Percentiles rank a stretch among this genome's conserved stretches.
Conservation (phyloP, 768 basidiomycete genomes). For the Termitomyces sp. region DNA sequence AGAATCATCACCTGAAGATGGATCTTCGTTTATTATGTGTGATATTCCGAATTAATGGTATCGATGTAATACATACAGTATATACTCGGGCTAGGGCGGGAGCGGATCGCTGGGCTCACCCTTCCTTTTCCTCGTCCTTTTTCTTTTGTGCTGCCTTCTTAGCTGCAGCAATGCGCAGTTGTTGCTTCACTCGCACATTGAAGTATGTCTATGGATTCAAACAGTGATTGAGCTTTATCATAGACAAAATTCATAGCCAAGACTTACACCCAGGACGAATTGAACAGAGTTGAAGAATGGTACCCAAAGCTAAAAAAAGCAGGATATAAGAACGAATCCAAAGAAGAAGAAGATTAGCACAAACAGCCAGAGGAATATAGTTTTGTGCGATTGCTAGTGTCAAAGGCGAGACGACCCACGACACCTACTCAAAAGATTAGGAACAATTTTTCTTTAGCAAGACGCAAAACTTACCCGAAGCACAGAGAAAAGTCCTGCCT, state of each 20-base stretch:
- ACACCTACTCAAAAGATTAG: conserved; percentile 43
- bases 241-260: background rate
- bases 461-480: conserved; percentile 47
- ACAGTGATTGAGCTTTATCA: background rate
- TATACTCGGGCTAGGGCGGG: background rate
- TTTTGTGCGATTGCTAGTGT: conserved; percentile 73
- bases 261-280: conserved; percentile 69
- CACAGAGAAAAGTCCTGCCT: conserved; percentile 67
- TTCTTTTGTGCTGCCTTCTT: conserved; percentile 41
- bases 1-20: conserved; percentile 21
- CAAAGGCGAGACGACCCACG: conserved; percentile 75
- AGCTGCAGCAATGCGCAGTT: conserved; percentile 42
- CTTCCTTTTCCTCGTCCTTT: conserved; percentile 14
- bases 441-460: background rate
- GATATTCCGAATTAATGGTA: conserved; percentile 18
- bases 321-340: background rate
- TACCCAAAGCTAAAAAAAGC: conserved; percentile 66
- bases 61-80: conserved; percentile 1
- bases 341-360: conserved; percentile 12
- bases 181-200: conserved; percentile 66
- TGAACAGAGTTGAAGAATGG: conserved; percentile 80
- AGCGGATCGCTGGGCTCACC: background rate
- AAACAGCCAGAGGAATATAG: conserved; percentile 71
- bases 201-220: conserved; percentile 51
- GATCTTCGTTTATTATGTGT: conserved; percentile 26